A percentile compares a stretch with the other conserved stretches of the same genome.
phyloP scores from a whole-genome alignment of 176 grass and related monocot genomes.

The Zea mays region Zm-B73-REFERENCE-NAM-5.0 NC_050097.1:238011501-238012000 shows the following conservation, averaged over 20 bases:
- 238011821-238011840: slow-evolving; percentile 60
- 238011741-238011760: slow-evolving; percentile 62
- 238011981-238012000: slow-evolving; percentile 77
- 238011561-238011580: background rate
- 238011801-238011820: slow-evolving; percentile 66
- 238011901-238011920: background rate
- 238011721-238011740: slow-evolving; percentile 51
- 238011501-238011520: slow-evolving; percentile 86
- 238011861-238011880: background rate
- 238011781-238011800: slow-evolving; percentile 61
- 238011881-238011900: slow-evolving; percentile 10
- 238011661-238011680: slow-evolving; percentile 21
- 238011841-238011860: slow-evolving; percentile 57
- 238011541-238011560: slow-evolving; percentile 17
- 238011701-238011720: slow-evolving; percentile 17
- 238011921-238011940: slow-evolving; percentile 56
- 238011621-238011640: background rate
- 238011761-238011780: slow-evolving; percentile 55
- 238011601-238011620: background rate
- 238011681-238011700: slow-evolving; percentile 7
- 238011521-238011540: slow-evolving; percentile 49
- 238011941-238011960: slow-evolving; percentile 91
- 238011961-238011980: slow-evolving; percentile 83
- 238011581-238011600: background rate
- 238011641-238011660: background rate